Conservation (phyloP, 352 stramenopile genomes). For the Globisporangium iwayamae region DNA sequence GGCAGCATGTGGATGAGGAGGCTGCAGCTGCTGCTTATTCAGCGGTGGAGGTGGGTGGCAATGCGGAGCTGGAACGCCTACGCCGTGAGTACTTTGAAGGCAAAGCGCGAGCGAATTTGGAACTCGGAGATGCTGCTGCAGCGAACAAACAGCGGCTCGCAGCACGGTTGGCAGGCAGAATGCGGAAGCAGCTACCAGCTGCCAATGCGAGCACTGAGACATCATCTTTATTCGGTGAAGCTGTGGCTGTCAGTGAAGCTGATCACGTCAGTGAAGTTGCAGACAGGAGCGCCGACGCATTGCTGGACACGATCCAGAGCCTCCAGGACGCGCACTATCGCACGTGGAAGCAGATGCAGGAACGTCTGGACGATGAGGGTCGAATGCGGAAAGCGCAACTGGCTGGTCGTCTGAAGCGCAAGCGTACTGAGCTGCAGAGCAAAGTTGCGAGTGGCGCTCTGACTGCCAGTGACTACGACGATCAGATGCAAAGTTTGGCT, state of each 20-base stretch:
- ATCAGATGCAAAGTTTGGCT: slow-evolving; percentile 10
- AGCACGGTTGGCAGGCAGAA: not conserved
- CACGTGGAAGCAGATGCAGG: slow-evolving; percentile 27
- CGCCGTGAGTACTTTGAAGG: slow-evolving; percentile 23
- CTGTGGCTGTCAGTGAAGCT: not conserved
- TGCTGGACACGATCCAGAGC: slow-evolving; percentile 23
- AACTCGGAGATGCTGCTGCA: slow-evolving; percentile 17
- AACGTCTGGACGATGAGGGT: slow-evolving; percentile 30
- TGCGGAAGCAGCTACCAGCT: not conserved
- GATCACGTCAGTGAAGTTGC: not conserved
- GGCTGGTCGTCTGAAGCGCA: slow-evolving; percentile 30
- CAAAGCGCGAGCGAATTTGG: slow-evolving; percentile 11
- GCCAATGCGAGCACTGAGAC: not conserved
- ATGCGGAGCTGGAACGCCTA: slow-evolving; percentile 26
- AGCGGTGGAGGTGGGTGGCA: slow-evolving; percentile 23
- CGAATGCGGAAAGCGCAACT: slow-evolving; percentile 28
- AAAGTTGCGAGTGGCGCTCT: slow-evolving; percentile 4
- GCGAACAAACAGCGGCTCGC: slow-evolving; percentile 5
- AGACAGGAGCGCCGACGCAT: slow-evolving; percentile 3
- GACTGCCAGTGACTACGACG: slow-evolving; percentile 3
- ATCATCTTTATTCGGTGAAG: not conserved
- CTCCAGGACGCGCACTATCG: slow-evolving; percentile 33
- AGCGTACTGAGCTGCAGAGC: slow-evolving; percentile 21
- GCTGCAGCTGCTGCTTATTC: slow-evolving; percentile 24
- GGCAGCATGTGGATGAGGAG: slow-evolving; percentile 15